Percentiles rank a stretch among this genome's conserved stretches.
These are phyloP conservation scores for Pestalotiopsis sp. DNA, from an alignment of 2,329 filamentous ascomycete species.

Conservation along the genomic window DNA sequence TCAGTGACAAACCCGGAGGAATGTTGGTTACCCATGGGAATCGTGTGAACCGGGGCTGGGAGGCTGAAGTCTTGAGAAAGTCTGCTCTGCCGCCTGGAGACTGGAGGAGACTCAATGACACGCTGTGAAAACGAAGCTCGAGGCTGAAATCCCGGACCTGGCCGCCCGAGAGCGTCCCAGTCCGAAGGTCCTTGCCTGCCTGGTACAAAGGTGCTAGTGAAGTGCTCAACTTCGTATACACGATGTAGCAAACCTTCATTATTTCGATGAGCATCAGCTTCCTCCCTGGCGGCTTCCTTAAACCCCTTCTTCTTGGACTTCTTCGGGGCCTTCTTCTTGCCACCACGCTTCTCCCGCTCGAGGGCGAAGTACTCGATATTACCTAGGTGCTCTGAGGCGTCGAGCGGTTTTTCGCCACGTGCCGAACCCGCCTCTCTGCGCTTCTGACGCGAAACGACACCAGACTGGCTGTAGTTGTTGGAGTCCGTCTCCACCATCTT, in stretches of 20 bases:
- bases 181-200: not conserved
- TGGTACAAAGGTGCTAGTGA: not conserved
- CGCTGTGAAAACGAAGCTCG: not conserved
- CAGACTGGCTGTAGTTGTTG: not conserved
- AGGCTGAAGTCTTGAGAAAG: too few relatives aligned
- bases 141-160: not conserved
- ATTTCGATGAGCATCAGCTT: not conserved
- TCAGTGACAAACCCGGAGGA: too few relatives aligned
- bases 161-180: not conserved
- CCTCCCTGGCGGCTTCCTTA: not conserved
- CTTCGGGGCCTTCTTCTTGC: not conserved
- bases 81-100: not conserved
- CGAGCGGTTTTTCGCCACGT: not conserved
- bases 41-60: too few relatives aligned
- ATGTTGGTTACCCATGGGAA: too few relatives aligned
- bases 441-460: not conserved
- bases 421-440: not conserved
- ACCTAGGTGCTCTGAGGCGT: not conserved
- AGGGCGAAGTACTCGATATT: not conserved
- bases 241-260: not conserved
- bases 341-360: not conserved
- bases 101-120: not conserved
- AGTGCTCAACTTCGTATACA: not conserved
- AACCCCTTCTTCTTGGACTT: not conserved
- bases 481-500: not conserved